phyloP scores from a whole-genome alignment of 805 yeast genomes.

The Ogataea pilisensis region DNA sequence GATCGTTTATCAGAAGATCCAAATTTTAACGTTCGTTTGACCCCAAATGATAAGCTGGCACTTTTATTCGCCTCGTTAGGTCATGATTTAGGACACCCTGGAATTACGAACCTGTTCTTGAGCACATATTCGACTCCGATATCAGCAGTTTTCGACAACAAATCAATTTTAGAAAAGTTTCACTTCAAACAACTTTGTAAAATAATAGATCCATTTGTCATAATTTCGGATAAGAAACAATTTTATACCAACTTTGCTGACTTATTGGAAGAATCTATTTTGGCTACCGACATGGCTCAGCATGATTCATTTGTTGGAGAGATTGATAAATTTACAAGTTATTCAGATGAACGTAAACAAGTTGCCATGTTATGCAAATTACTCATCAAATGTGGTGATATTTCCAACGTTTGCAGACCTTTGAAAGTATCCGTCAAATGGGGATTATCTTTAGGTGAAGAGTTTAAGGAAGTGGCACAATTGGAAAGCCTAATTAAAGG shows the following conservation, averaged over 20 bases:
- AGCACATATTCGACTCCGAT: conserved; percentile 57
- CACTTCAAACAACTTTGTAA: conserved; percentile 65
- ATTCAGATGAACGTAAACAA: conserved; percentile 23
- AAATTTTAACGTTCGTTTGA: conserved; percentile 10
- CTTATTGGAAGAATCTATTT: conserved; percentile 33
- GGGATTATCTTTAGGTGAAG: conserved; percentile 78
- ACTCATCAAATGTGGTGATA: conserved; percentile 91
- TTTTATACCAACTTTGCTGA: neutral
- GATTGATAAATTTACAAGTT: conserved; percentile 35
- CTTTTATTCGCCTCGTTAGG: conserved; percentile 82
- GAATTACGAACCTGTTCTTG: conserved; percentile 79
- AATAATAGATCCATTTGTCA: conserved; percentile 26
- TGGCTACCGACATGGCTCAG: conserved; percentile 91
- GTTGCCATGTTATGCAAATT: conserved; percentile 52
- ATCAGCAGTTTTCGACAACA: conserved; percentile 54
- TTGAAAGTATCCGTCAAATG: conserved; percentile 72
- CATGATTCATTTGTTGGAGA: conserved; percentile 68
- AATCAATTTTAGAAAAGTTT: conserved; percentile 76
- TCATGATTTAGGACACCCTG: conserved; percentile 97
- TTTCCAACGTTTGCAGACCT: conserved; percentile 87
- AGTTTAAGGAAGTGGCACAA: conserved; percentile 62
- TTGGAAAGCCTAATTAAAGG: conserved; percentile 38
- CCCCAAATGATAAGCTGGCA: conserved; percentile 44
- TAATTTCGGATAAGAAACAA: neutral
- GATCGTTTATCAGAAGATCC: conserved; percentile 7